These are phyloP conservation scores for Gossypium mustelinum DNA, from an alignment of 345 rosid species.

Conservation along the genomic window DNA sequence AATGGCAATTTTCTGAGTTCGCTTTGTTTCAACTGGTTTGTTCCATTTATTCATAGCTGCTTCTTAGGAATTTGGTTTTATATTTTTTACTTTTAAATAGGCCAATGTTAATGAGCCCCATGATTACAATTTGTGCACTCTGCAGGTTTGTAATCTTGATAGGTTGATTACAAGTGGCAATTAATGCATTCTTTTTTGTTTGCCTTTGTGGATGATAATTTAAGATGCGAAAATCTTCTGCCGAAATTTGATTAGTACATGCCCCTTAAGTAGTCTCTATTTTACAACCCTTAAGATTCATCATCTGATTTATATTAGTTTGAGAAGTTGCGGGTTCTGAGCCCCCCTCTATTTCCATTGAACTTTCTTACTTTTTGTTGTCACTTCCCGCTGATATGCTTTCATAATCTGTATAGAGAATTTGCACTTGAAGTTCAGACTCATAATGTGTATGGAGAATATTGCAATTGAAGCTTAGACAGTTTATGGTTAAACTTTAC, in stretches of 20 bases:
- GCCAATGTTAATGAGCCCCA: not conserved
- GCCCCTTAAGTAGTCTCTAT: not conserved
- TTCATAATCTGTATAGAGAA: not conserved
- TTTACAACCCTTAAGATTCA: not conserved
- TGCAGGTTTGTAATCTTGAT: not conserved
- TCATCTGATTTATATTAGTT: not conserved
- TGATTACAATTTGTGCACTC: not conserved
- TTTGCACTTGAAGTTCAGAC: not conserved
- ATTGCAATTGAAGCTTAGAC: too few relatives aligned
- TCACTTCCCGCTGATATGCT: not conserved
- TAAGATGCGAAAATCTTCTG: not conserved
- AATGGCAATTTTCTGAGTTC: not conserved
- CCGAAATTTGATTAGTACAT: not conserved
- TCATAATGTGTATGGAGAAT: too few relatives aligned
- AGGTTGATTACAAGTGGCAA: not conserved
- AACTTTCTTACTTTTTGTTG: not conserved
- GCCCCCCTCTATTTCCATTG: not conserved
- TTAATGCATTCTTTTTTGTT: not conserved
- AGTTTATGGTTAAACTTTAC: not conserved
- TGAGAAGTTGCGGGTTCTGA: not conserved
- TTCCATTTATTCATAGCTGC: not conserved
- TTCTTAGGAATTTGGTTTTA: not conserved
- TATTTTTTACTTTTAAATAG: not conserved
- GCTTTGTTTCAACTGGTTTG: constrained; percentile 5
- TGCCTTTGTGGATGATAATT: not conserved